These are phyloP conservation scores for Alternaria consortialis DNA, from an alignment of 2,329 filamentous ascomycete genomes.

Conservation along the genomic window DNA sequence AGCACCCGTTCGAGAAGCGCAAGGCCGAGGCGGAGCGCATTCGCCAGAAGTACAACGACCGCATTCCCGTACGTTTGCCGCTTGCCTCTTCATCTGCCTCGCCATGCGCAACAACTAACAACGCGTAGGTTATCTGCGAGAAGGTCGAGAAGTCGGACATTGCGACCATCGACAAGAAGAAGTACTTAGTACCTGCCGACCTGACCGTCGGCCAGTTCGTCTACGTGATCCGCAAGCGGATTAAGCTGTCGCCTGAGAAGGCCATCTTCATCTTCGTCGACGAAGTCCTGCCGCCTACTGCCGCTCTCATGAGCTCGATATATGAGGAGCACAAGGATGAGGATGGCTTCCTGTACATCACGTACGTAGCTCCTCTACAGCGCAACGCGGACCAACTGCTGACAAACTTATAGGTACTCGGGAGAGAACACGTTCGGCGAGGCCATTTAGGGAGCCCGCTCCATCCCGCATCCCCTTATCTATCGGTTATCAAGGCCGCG, in stretches of 20 bases:
- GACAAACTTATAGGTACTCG: constrained; percentile 71
- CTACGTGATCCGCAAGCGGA: constrained; percentile 99
- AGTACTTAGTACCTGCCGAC: constrained; percentile 97
- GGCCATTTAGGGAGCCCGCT: constrained; percentile 45
- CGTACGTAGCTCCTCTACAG: constrained; percentile 62
- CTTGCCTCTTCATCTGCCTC: constrained; percentile 2
- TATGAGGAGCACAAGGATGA: constrained; percentile 98
- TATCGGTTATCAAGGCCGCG: constrained; percentile 34
- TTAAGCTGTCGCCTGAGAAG: constrained; percentile 99
- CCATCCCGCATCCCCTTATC: constrained; percentile 24
- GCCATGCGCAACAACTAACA: constrained; percentile 31
- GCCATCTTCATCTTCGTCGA: constrained; percentile 99
- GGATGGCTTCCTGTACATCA: constrained; percentile 96
- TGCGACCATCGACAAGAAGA: constrained; percentile 99
- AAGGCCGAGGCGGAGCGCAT: constrained; percentile 99
- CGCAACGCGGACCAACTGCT: constrained; percentile 20
- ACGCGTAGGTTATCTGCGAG: constrained; percentile 90
- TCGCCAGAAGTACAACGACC: constrained; percentile 97
- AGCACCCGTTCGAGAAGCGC: constrained; percentile 99
- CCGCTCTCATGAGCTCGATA: constrained; percentile 98
- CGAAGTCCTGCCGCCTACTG: constrained; percentile 94
- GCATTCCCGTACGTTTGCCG: constrained; percentile 83
- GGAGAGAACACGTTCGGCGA: constrained; percentile 98
- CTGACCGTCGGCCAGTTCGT: constrained; percentile 99
- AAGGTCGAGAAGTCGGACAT: constrained; percentile 99